Evolutionary conservation across 305 asterid genomes (phyloP).

Genomic region (Lippia alba): DNA sequence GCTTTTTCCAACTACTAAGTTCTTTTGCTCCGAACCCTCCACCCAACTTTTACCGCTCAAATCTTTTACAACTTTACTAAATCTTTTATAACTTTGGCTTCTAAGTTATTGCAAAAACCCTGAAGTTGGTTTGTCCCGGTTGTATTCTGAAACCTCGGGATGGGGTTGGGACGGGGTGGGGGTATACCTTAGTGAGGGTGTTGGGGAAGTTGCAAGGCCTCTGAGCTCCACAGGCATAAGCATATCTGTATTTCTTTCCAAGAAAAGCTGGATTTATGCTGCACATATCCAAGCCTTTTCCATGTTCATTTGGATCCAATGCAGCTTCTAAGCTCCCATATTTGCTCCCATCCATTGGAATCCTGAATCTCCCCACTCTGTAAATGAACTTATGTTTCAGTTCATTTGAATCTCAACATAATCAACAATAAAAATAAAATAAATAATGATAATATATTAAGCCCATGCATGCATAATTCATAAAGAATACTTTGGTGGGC

Average conservation of each 20-base stretch:
- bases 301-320: slow-evolving; percentile 89
- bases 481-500: slow-evolving; percentile 19
- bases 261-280: slow-evolving; percentile 73
- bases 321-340: slow-evolving; percentile 81
- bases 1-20: too few species aligned
- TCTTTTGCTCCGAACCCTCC: too few species aligned
- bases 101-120: too few species aligned
- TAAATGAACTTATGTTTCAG: background rate
- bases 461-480: slow-evolving; percentile 19
- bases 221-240: slow-evolving; percentile 94
- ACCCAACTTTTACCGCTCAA: too few species aligned
- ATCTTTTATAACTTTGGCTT: too few species aligned
- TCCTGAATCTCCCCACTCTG: slow-evolving; percentile 89
- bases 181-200: slow-evolving; percentile 83
- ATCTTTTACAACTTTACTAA: too few species aligned
- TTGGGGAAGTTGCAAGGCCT: slow-evolving; percentile 98
- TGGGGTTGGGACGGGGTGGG: background rate
- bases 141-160: too few species aligned
- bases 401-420: background rate
- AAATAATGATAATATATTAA: background rate
- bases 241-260: slow-evolving; percentile 85
- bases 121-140: too few species aligned
- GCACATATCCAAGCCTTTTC: slow-evolving; percentile 95
- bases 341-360: slow-evolving; percentile 85
- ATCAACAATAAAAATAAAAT: too few species aligned